Percentiles rank a stretch among this genome's conserved stretches.
Conservation (phyloP, 2,329 filamentous ascomycete genomes). For the Eutypella sp. region DNA sequence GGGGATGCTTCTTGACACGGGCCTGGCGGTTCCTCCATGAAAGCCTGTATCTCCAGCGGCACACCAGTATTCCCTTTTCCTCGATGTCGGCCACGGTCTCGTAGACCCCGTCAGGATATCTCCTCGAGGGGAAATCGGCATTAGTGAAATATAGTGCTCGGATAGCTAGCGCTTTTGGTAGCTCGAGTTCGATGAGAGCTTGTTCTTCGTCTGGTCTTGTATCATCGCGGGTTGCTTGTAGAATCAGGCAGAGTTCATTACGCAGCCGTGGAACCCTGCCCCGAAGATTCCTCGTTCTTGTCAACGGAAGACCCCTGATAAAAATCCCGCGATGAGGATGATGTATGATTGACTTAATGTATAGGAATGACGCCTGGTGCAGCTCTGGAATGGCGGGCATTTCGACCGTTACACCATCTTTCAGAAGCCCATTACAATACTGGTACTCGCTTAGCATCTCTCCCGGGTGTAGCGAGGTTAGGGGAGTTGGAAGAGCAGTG, state of each 20-base stretch:
- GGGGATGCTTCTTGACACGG: slow-evolving; percentile 17
- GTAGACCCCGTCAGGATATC: slow-evolving; percentile 11
- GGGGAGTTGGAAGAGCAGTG: not conserved
- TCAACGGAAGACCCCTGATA: slow-evolving; percentile 25
- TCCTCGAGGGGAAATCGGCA: slow-evolving; percentile 23
- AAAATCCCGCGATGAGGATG: slow-evolving; percentile 7
- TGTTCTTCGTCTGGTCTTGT: slow-evolving; percentile 17
- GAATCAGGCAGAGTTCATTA: slow-evolving; percentile 25
- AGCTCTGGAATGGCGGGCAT: slow-evolving; percentile 8
- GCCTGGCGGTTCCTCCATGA: slow-evolving; percentile 20
- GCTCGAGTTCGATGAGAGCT: slow-evolving; percentile 22
- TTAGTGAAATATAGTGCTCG: slow-evolving; percentile 29
- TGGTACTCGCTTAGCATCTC: slow-evolving; percentile 2
- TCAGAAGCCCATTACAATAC: slow-evolving; percentile 11
- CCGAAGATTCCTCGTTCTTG: slow-evolving; percentile 21
- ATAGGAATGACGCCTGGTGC: slow-evolving; percentile 19
- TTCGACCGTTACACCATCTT: slow-evolving; percentile 15
- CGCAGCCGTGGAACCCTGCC: slow-evolving; percentile 21
- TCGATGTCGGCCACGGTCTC: slow-evolving; percentile 19
- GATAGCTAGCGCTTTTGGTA: slow-evolving; percentile 13
- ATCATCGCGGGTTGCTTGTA: slow-evolving; percentile 22
- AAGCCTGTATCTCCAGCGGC: slow-evolving; percentile 30
- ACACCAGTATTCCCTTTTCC: slow-evolving; percentile 26
- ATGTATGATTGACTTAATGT: slow-evolving; percentile 17
- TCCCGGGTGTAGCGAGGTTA: not conserved